Conservation (phyloP, 495 filamentous ascomycete genomes). For the Polyplosphaeria fusca region DNA sequence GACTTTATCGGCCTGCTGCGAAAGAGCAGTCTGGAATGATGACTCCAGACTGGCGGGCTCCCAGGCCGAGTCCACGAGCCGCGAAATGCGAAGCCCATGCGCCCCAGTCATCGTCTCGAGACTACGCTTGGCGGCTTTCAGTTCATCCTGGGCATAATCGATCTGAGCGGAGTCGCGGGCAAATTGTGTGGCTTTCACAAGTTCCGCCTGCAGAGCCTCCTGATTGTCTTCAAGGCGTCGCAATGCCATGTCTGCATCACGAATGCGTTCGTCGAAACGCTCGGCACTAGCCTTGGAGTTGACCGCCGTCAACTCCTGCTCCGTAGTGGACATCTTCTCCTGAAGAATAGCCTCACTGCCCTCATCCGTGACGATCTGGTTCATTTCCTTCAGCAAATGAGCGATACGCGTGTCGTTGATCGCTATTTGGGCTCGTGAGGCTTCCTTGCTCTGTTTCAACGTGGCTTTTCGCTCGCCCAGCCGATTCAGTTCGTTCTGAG, state of each 20-base stretch:
- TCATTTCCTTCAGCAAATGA: constrained; percentile 61
- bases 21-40: constrained; percentile 64
- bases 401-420: constrained; percentile 64
- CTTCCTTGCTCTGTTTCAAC: constrained; percentile 65
- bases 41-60: constrained; percentile 64
- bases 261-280: constrained; percentile 67
- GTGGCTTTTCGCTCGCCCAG: constrained; percentile 66
- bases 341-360: constrained; percentile 72
- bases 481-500: constrained; percentile 63
- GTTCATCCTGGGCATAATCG: constrained; percentile 71
- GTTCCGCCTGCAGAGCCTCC: constrained; percentile 66
- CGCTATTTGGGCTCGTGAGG: constrained; percentile 64
- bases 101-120: constrained; percentile 73
- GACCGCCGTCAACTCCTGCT: constrained; percentile 56
- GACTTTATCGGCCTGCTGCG: constrained; percentile 52
- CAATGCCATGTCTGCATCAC: constrained; percentile 58
- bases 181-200: constrained; percentile 73
- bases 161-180: constrained; percentile 76
- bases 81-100: constrained; percentile 65
- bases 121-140: constrained; percentile 65
- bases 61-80: constrained; percentile 64
- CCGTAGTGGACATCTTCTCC: constrained; percentile 66
- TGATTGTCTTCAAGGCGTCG: constrained; percentile 65
- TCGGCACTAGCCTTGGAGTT: constrained; percentile 58
- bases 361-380: constrained; percentile 74